phyloP scores from a whole-genome alignment of 371 early-diverging fungal genomes.

The Mucor velutinosus region DNA sequence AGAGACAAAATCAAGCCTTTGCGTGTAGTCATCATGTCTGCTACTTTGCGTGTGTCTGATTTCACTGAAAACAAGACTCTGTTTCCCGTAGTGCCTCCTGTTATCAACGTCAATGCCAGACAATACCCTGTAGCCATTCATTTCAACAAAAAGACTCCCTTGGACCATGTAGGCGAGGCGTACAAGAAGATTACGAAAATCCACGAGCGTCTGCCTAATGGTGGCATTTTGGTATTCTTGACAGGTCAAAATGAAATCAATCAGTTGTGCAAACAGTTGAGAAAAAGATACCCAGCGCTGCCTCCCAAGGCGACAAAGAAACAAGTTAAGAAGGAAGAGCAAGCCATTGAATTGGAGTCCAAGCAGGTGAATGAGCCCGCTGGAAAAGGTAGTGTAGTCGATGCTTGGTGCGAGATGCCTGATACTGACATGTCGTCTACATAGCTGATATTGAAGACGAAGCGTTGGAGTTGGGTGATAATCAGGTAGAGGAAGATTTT shows the following conservation, averaged over 20 bases:
- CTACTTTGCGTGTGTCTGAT: constrained; percentile 93
- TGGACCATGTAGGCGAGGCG: constrained; percentile 80
- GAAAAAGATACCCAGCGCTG: constrained; percentile 65
- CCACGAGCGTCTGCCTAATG: constrained; percentile 86
- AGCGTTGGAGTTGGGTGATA: constrained; percentile 62
- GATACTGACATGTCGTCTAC: neutral
- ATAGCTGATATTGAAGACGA: constrained; percentile 61
- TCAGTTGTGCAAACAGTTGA: constrained; percentile 72
- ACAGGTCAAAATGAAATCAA: constrained; percentile 93
- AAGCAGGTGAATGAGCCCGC: constrained; percentile 32
- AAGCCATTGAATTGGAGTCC: constrained; percentile 36
- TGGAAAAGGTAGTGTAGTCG: constrained; percentile 34
- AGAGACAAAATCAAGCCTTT: constrained; percentile 73
- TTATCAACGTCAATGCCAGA: constrained; percentile 93
- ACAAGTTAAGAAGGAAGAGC: constrained; percentile 34
- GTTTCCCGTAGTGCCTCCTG: constrained; percentile 77
- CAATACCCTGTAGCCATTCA: constrained; percentile 89
- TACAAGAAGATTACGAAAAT: constrained; percentile 91
- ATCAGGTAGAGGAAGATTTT: constrained; percentile 58
- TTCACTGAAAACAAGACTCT: constrained; percentile 85
- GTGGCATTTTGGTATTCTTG: constrained; percentile 91
- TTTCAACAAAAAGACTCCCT: constrained; percentile 77
- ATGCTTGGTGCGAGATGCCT: neutral
- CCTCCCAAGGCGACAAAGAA: constrained; percentile 36
- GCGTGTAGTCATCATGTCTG: constrained; percentile 98